phyloP scores from a whole-genome alignment of 1,139 yeast species.

The Ashbya aceris region DNA sequence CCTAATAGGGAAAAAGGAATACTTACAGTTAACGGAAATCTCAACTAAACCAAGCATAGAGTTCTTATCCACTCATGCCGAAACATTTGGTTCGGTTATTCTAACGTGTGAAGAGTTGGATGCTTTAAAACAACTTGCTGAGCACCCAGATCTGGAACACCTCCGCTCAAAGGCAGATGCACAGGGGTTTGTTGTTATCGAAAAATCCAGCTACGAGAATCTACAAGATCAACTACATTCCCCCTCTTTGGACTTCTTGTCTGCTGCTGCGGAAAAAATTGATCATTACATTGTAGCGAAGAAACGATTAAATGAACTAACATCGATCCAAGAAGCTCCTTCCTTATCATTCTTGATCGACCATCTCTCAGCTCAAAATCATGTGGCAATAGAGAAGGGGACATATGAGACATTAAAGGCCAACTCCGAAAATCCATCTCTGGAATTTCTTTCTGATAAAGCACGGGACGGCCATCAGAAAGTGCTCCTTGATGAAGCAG shows the following conservation, averaged over 20 bases:
- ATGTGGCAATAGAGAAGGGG: slow-evolving; percentile 6
- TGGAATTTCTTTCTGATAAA: slow-evolving; percentile 20
- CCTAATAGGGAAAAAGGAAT: slow-evolving; percentile 17
- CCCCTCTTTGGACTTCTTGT: slow-evolving; percentile 29
- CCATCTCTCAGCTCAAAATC: slow-evolving; percentile 6
- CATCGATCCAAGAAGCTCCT: slow-evolving; percentile 12
- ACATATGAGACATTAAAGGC: slow-evolving; percentile 3
- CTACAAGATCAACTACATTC: not conserved
- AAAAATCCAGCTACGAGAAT: not conserved
- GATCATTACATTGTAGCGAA: slow-evolving; percentile 29
- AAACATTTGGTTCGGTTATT: not conserved
- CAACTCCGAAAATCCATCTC: slow-evolving; percentile 5
- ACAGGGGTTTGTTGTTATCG: slow-evolving; percentile 20
- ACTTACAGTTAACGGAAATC: not conserved
- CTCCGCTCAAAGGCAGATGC: slow-evolving; percentile 26
- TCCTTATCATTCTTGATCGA: slow-evolving; percentile 10
- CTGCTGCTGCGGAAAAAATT: slow-evolving; percentile 28
- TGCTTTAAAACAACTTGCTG: not conserved
- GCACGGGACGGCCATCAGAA: slow-evolving; percentile 22
- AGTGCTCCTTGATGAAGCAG: slow-evolving; percentile 25
- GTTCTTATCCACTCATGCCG: not conserved
- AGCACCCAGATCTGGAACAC: not conserved
- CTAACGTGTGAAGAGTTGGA: not conserved
- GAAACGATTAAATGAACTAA: slow-evolving; percentile 20
- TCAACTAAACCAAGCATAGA: slow-evolving; percentile 11